Evolutionary conservation across 2,329 filamentous ascomycete species (phyloP).

Genomic region (Talaromyces islandicus): DNA sequence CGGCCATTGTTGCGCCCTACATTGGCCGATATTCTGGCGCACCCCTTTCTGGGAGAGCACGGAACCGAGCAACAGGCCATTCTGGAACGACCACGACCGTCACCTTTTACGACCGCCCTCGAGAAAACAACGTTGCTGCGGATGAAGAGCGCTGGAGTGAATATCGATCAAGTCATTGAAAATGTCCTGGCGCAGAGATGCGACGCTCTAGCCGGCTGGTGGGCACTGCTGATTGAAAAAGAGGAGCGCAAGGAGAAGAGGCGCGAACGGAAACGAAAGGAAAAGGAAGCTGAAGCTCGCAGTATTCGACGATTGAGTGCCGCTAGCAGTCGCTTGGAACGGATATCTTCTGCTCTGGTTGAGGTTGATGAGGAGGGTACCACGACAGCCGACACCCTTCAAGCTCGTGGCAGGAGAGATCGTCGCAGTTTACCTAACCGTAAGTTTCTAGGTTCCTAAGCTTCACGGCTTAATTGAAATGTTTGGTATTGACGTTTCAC

Average conservation of each 20-base stretch:
- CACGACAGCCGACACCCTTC: slow-evolving; percentile 48
- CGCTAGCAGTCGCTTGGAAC: slow-evolving; percentile 79
- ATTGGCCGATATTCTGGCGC: slow-evolving; percentile 75
- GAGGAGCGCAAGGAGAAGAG: slow-evolving; percentile 80
- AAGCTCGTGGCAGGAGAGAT: slow-evolving; percentile 69
- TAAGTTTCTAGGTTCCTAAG: too few species aligned
- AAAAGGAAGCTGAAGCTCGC: slow-evolving; percentile 75
- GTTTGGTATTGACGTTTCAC: slow-evolving; percentile 15
- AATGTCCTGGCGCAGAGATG: slow-evolving; percentile 87
- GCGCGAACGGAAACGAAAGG: slow-evolving; percentile 74
- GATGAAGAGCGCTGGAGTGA: slow-evolving; percentile 89
- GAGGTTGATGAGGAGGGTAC: slow-evolving; percentile 72
- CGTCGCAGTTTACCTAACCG: slow-evolving; percentile 60
- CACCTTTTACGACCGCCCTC: slow-evolving; percentile 76
- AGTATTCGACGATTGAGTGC: slow-evolving; percentile 77
- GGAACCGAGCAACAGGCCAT: slow-evolving; percentile 86
- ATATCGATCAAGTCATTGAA: slow-evolving; percentile 91
- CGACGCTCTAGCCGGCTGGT: slow-evolving; percentile 90
- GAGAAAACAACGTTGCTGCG: slow-evolving; percentile 89
- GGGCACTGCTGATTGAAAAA: slow-evolving; percentile 89
- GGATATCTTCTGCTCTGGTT: slow-evolving; percentile 68
- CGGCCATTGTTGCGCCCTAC: slow-evolving; percentile 76
- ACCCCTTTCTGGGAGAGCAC: slow-evolving; percentile 82
- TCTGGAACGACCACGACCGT: slow-evolving; percentile 69
- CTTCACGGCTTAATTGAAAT: background rate